These are phyloP conservation scores for Lactifluus echinatus DNA, from an alignment of 768 basidiomycete genomes.

Conservation along the genomic window DNA sequence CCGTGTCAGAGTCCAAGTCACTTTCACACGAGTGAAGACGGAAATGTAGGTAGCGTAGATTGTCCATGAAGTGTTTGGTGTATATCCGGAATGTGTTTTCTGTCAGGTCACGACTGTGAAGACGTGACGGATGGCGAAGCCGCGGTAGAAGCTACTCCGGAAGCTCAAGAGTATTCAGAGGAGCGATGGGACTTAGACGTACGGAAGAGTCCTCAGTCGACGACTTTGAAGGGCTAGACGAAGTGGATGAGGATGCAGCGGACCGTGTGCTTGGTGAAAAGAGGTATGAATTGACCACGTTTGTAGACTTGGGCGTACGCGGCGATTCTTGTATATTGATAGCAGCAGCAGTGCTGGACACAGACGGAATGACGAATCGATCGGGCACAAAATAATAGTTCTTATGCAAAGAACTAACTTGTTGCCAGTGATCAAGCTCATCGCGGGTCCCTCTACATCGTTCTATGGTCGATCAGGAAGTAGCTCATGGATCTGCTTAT, in stretches of 20 bases:
- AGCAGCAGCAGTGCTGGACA: neutral
- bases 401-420: constrained; percentile 12
- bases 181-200: neutral
- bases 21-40: neutral
- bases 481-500: neutral
- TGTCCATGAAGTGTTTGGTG: constrained; percentile 72
- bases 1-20: constrained; percentile 5
- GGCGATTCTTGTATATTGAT: neutral
- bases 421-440: constrained; percentile 16
- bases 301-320: constrained; percentile 10
- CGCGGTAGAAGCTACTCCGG: constrained; percentile 31
- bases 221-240: constrained; percentile 15
- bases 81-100: constrained; percentile 67
- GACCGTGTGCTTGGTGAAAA: neutral
- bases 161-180: neutral
- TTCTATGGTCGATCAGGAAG: constrained; percentile 10
- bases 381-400: constrained; percentile 7
- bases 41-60: constrained; percentile 26
- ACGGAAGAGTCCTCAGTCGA: constrained; percentile 4
- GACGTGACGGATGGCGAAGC: constrained; percentile 64
- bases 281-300: neutral
- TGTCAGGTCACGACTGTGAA: constrained; percentile 60
- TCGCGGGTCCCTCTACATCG: constrained; percentile 5
- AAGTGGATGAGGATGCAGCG: constrained; percentile 3
- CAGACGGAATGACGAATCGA: constrained; percentile 14